Percentiles rank a stretch among this genome's conserved stretches.
Evolutionary conservation across 2,329 filamentous ascomycete genomes (phyloP).

Genomic region (Trichoderma sp.): DNA sequence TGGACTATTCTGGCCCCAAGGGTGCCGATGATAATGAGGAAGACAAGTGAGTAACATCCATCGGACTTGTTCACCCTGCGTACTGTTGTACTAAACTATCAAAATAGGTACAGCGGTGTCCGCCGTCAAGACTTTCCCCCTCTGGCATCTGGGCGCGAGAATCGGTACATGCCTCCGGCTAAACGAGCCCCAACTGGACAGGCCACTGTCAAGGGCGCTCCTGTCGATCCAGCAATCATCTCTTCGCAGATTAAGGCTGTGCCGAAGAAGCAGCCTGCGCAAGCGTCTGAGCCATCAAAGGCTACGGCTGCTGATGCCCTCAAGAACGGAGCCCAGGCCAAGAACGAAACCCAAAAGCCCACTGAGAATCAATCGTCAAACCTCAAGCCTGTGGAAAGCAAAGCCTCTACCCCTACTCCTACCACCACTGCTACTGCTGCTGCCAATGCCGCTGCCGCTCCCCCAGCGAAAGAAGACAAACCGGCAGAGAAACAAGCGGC

Average conservation of each 20-base stretch:
- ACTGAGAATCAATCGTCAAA: constrained; percentile 29
- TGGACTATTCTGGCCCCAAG: constrained; percentile 61
- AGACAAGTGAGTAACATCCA: constrained; percentile 64
- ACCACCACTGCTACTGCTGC: constrained; percentile 30
- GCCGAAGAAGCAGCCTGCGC: constrained; percentile 38
- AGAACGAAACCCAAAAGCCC: constrained; percentile 30
- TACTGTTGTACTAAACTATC: constrained; percentile 23
- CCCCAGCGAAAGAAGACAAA: constrained; percentile 33
- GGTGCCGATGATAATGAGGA: constrained; percentile 80
- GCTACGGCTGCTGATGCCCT: constrained; percentile 26
- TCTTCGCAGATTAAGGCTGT: constrained; percentile 69
- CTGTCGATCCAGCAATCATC: constrained; percentile 86
- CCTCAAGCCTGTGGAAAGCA: constrained; percentile 33
- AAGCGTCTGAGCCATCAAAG: constrained; percentile 15
- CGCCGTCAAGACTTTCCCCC: constrained; percentile 71
- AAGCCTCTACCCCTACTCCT: constrained; percentile 23
- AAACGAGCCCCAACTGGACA: constrained; percentile 74
- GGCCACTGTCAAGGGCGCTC: constrained; percentile 71
- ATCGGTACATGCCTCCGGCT: constrained; percentile 88
- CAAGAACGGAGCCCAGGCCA: constrained; percentile 34
- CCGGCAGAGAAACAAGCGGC: constrained; percentile 30
- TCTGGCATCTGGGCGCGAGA: constrained; percentile 52
- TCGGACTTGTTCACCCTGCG: constrained; percentile 17
- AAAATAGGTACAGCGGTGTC: constrained; percentile 81
- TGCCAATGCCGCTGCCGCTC: constrained; percentile 28